Conservation (phyloP, 2,329 filamentous ascomycete species). For the Xylariales sp. region DNA sequence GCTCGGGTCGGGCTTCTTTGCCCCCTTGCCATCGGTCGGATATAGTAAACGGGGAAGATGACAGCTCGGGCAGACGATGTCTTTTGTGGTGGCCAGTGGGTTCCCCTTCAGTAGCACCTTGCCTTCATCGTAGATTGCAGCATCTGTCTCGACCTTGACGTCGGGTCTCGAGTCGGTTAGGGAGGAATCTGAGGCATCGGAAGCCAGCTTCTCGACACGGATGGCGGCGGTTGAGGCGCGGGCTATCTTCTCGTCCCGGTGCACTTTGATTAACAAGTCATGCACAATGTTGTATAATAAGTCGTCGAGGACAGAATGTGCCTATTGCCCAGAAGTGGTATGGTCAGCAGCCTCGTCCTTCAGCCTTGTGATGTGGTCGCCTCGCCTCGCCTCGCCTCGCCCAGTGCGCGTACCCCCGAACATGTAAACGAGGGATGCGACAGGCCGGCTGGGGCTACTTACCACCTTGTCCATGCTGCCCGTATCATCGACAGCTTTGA, state of each 20-base stretch:
- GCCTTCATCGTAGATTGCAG: conserved; percentile 65
- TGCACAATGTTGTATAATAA: conserved; percentile 72
- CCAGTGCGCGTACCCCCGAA: no score
- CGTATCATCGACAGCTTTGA: conserved; percentile 48
- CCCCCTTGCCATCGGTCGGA: conserved; percentile 66
- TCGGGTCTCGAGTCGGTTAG: conserved; percentile 50
- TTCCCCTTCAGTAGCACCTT: conserved; percentile 66
- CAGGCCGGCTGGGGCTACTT: no score
- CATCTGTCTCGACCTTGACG: conserved; percentile 60
- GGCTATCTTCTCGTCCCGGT: conserved; percentile 74
- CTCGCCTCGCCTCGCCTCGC: no score
- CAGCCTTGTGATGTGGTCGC: conserved; percentile 9
- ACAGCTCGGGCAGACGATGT: conserved; percentile 71
- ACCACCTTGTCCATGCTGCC: conserved; percentile 56
- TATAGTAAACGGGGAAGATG: conserved; percentile 69
- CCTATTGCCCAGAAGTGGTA: conserved; percentile 32
- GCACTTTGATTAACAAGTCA: conserved; percentile 68
- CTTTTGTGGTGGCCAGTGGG: conserved; percentile 63
- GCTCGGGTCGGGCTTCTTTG: conserved; percentile 59
- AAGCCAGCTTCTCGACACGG: conserved; percentile 57
- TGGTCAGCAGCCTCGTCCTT: conserved; percentile 5
- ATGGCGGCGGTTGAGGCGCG: conserved; percentile 62
- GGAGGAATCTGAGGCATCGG: conserved; percentile 49
- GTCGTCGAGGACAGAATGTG: conserved; percentile 67
- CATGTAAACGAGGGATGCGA: no score